Conservation (phyloP, 306 rosid species). For the Heteromeles arbutifolia region DNA sequence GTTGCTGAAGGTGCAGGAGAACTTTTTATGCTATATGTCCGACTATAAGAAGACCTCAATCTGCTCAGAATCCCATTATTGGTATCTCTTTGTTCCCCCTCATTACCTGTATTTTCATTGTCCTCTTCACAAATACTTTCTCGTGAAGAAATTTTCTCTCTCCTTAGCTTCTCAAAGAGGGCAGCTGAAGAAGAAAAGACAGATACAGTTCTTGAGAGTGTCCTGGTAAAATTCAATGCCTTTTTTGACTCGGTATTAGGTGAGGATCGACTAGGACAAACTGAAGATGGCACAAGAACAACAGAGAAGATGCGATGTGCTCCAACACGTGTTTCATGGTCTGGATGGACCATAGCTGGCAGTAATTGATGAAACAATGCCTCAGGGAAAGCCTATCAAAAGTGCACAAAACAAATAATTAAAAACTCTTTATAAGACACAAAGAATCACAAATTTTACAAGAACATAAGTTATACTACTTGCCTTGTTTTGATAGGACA, state of each 20-base stretch:
- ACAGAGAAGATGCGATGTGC: constrained; percentile 86
- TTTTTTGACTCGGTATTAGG: constrained; percentile 34
- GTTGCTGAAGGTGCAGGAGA: constrained; percentile 20
- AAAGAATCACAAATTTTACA: neutral
- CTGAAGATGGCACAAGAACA: constrained; percentile 76
- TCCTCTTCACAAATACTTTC: constrained; percentile 34
- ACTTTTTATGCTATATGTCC: constrained; percentile 39
- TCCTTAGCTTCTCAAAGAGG: constrained; percentile 70
- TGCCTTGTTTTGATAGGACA: constrained; percentile 77
- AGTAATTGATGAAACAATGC: constrained; percentile 88
- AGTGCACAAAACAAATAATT: constrained; percentile 18
- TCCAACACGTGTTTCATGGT: constrained; percentile 77
- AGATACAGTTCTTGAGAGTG: constrained; percentile 82
- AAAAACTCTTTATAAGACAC: constrained; percentile 14
- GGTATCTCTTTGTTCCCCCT: constrained; percentile 30
- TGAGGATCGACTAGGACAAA: constrained; percentile 40
- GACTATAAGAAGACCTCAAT: constrained; percentile 48
- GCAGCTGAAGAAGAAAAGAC: constrained; percentile 92
- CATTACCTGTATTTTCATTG: constrained; percentile 16
- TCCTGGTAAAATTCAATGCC: constrained; percentile 48
- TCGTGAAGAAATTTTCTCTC: constrained; percentile 48
- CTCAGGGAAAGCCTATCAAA: constrained; percentile 76
- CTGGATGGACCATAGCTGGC: constrained; percentile 86
- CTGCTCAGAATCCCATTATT: constrained; percentile 42
- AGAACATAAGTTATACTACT: constrained; percentile 26